Percentiles rank a stretch among this genome's conserved stretches.
phyloP scores from a whole-genome alignment of 306 rosid species.

The Vigna radiata region DNA sequence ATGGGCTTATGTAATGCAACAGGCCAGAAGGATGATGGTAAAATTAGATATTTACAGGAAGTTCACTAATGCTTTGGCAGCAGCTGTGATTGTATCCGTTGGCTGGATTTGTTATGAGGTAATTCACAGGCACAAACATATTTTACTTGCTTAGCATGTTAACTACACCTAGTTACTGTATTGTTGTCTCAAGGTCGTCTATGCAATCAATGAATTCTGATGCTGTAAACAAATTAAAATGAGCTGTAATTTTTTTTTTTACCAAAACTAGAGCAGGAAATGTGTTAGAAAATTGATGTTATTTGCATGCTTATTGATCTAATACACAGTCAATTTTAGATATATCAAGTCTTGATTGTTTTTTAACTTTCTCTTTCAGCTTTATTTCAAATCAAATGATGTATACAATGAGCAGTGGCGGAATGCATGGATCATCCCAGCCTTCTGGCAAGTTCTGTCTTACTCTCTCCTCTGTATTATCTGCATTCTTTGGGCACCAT shows the following conservation, averaged over 20 bases:
- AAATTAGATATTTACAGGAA: conserved; percentile 92
- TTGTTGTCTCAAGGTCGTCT: conserved; percentile 19
- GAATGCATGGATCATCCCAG: conserved; percentile 94
- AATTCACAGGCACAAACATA: conserved; percentile 37
- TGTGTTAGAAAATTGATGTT: conserved; percentile 3
- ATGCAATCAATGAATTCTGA: conserved; percentile 32
- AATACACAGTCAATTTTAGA: conserved; percentile 5
- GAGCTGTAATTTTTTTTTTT: neutral
- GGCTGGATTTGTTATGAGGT: conserved; percentile 99
- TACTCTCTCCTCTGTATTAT: conserved; percentile 82
- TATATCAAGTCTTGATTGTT: conserved; percentile 29
- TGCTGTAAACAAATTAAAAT: conserved; percentile 30
- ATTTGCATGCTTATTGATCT: neutral
- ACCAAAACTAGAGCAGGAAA: conserved; percentile 16
- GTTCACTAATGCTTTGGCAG: conserved; percentile 94
- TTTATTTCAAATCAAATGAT: conserved; percentile 81
- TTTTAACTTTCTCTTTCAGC: conserved; percentile 59
- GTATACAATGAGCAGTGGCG: conserved; percentile 90
- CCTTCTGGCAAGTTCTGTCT: conserved; percentile 94
- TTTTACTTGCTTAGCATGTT: conserved; percentile 33
- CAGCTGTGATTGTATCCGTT: conserved; percentile 87
- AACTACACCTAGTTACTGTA: conserved; percentile 27
- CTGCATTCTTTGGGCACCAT: conserved; percentile 94
- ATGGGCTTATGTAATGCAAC: conserved; percentile 49
- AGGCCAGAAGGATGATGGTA: conserved; percentile 90